A percentile compares a stretch with the other conserved stretches of the same genome.
These are phyloP conservation scores for Withania somnifera DNA, from an alignment of 305 asterid species.

Conservation along the genomic window DNA sequence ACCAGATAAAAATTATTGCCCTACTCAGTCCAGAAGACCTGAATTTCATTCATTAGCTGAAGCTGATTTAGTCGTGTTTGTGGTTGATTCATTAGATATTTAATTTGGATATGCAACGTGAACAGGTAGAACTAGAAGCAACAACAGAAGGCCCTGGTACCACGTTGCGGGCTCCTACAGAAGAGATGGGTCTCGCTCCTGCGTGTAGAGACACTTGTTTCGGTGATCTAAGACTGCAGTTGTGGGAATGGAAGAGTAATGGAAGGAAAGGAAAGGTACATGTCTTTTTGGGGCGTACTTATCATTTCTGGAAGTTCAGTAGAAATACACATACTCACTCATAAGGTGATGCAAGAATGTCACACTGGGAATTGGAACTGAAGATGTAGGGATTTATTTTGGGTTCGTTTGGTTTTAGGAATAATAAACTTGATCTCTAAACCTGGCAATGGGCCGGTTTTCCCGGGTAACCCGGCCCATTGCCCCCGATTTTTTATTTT, in stretches of 20 bases:
- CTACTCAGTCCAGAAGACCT: neutral
- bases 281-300: neutral
- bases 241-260: conserved; percentile 52
- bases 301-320: neutral
- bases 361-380: neutral
- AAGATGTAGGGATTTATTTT: neutral
- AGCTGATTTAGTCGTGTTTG: neutral
- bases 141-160: conserved; percentile 67
- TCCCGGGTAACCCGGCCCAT: no score
- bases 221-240: conserved; percentile 47
- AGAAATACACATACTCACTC: neutral
- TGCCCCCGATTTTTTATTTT: no score
- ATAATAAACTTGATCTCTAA: neutral
- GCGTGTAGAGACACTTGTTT: conserved; percentile 85
- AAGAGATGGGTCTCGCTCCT: conserved; percentile 78
- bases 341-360: neutral
- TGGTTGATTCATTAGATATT: neutral
- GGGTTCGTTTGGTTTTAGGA: neutral
- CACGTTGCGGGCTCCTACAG: conserved; percentile 86
- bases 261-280: conserved; percentile 77
- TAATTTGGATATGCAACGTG: conserved; percentile 1
- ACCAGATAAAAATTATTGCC: neutral
- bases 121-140: conserved; percentile 78
- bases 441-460: no score
- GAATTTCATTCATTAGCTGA: neutral